Base-by-base conservation (phyloP, 148 eudicot genomes). In the Rhododendron henanense region DNA sequence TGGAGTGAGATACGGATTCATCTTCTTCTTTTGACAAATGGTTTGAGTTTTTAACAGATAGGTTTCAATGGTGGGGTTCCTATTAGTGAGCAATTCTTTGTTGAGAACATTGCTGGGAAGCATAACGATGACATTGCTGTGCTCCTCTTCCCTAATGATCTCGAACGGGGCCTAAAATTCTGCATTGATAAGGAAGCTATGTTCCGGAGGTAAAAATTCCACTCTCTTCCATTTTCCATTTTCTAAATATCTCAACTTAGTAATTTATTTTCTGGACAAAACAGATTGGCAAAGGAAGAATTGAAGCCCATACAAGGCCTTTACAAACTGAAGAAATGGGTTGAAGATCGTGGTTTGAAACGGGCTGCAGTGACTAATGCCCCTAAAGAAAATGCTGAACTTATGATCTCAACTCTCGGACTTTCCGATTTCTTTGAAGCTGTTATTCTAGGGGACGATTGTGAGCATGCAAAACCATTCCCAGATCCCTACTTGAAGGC, bases 301-400 rank as follows among this genome's bases (percentile, higher is more conserved):
- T 47, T 96, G 82, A 91, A 92, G 90, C 92, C 98, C 35, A 76
- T 96, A 77, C 83, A 92, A 48, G 98, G 99, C 83, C 89, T 96
- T 18, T 84, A 90, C 85, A 94, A 93, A 88, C 44, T 96, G 81
- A 92, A 75, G 59, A 95, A 94, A 87, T 96, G 99, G 99, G 74
- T 95, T 13, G 91, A 95, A 91, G 98, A 94, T 35, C 95, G 81
- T 85, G 98, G 98, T 23, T 87, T 96, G 87, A 96, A 93, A 88
- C 91, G 98, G 78, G 99, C 99, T 81, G 98, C 99, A 37, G 99
- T 96, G 41, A 95, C 99, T 2, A 96, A 96, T 86, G 99, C 98
- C 84, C 98, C 98, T 23, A 92, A 89, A 88, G 83, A 73, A 78
- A 96, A 95, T 90, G 98, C 98, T 2, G 98, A 97, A 84, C 89